A percentile compares a stretch with the other conserved stretches of the same genome.
phyloP scores from a whole-genome alignment of 1,284 basidiomycete genomes.

The Papiliotrema flavescens region DNA sequence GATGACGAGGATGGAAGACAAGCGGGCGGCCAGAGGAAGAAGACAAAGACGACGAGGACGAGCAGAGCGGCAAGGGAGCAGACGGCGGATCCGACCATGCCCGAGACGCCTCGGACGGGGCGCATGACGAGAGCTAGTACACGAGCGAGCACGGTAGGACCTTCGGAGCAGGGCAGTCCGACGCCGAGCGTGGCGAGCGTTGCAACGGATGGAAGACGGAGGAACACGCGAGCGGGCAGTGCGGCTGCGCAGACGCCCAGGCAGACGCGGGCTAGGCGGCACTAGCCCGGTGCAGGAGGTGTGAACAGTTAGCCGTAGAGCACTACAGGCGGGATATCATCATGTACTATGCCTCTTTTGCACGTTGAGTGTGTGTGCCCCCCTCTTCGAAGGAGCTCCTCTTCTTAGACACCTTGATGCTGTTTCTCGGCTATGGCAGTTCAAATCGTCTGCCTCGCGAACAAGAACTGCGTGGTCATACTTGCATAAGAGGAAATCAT shows the following conservation, averaged over 20 bases:
- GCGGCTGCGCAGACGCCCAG: conserved; percentile 7
- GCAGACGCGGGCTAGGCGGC: conserved; percentile 16
- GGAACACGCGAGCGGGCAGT: not conserved
- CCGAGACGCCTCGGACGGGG: not conserved
- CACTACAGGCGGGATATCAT: not conserved
- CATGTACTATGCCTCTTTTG: no score
- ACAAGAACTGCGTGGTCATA: no score
- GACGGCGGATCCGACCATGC: conserved; percentile 4
- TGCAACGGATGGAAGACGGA: not conserved
- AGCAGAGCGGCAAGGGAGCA: not conserved
- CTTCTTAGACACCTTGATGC: no score
- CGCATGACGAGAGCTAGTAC: conserved; percentile 17
- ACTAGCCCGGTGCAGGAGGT: not conserved
- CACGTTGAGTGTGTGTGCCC: no score
- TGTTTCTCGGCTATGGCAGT: no score
- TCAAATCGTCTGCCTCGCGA: no score
- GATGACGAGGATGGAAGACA: conserved; percentile 14
- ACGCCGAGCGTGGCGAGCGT: conserved; percentile 31
- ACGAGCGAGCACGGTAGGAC: conserved; percentile 17
- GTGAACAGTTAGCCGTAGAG: not conserved
- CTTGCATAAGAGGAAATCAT: no score
- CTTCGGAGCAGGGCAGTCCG: conserved; percentile 34
- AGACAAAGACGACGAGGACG: conserved; percentile 13
- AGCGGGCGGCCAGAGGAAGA: conserved; percentile 6
- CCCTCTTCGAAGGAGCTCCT: no score